Evolutionary conservation across 352 stramenopile genomes (phyloP).

Genomic region (Globisporangium barbulae): DNA sequence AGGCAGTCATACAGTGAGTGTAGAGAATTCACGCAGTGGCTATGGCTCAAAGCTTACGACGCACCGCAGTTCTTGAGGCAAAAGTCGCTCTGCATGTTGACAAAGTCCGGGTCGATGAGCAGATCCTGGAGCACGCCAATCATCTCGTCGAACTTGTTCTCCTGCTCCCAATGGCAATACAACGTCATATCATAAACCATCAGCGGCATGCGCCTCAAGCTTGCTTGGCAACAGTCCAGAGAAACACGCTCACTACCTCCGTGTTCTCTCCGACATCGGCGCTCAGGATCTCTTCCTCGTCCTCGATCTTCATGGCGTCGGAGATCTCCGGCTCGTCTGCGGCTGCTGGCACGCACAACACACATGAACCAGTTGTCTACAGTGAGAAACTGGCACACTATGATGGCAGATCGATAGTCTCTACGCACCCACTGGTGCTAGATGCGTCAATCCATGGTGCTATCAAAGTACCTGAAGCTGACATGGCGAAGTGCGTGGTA

Average conservation of each 20-base stretch:
- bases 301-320: slow-evolving; percentile 38
- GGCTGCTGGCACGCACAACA: background rate
- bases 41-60: background rate
- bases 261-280: slow-evolving; percentile 65
- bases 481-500: background rate
- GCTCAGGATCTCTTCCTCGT: slow-evolving; percentile 67
- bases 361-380: background rate
- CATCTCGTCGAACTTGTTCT: slow-evolving; percentile 79
- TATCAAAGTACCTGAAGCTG: slow-evolving; percentile 4
- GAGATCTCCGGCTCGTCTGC: slow-evolving; percentile 51
- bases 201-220: too few relatives aligned
- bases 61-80: slow-evolving; percentile 77
- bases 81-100: slow-evolving; percentile 74
- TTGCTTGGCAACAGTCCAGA: too few relatives aligned
- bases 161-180: slow-evolving; percentile 14
- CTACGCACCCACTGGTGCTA: too few relatives aligned
- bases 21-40: background rate
- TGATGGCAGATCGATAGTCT: too few relatives aligned
- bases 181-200: too few relatives aligned
- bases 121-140: slow-evolving; percentile 77
- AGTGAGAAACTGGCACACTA: background rate
- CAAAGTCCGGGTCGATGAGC: slow-evolving; percentile 76
- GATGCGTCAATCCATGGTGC: too few relatives aligned
- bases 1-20: too few relatives aligned
- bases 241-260: slow-evolving; percentile 26